phyloP scores from a whole-genome alignment of 2,329 filamentous ascomycete species.

The Stagonosporopsis tanaceti region DNA sequence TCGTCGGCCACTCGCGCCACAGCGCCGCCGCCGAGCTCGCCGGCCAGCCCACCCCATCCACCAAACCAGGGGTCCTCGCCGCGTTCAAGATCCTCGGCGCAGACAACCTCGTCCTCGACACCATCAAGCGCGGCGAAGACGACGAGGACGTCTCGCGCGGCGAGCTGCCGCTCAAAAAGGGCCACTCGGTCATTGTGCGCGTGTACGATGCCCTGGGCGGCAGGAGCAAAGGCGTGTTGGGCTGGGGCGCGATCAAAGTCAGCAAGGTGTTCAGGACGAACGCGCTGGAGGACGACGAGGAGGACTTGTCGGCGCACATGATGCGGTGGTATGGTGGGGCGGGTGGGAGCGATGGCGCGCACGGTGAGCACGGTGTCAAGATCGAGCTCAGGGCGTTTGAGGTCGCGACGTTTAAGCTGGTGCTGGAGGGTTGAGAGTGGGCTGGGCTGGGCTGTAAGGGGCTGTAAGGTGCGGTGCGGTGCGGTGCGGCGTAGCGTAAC shows the following conservation, averaged over 20 bases:
- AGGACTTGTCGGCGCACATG: constrained; percentile 51
- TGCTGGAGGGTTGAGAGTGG: constrained; percentile 5
- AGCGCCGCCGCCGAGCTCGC: constrained; percentile 25
- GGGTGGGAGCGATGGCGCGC: not conserved
- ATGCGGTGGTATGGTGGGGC: not conserved
- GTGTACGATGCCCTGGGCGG: constrained; percentile 92
- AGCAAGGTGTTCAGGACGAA: constrained; percentile 84
- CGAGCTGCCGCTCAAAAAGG: constrained; percentile 68
- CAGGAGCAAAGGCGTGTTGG: constrained; percentile 74
- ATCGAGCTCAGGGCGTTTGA: constrained; percentile 77
- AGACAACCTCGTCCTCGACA: constrained; percentile 79
- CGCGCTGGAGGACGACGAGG: constrained; percentile 84
- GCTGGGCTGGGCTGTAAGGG: no score
- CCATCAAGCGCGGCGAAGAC: constrained; percentile 82
- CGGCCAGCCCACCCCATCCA: not conserved
- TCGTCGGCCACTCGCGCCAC: constrained; percentile 52
- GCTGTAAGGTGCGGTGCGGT: no score
- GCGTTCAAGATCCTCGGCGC: constrained; percentile 73
- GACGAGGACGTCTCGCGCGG: constrained; percentile 62
- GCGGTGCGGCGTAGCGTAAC: no score
- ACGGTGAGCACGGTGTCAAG: constrained; percentile 65
- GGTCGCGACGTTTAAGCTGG: constrained; percentile 79
- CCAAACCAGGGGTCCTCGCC: constrained; percentile 47
- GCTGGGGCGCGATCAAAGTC: constrained; percentile 71
- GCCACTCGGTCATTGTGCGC: constrained; percentile 81